phyloP scores from a whole-genome alignment of 495 filamentous ascomycete species.

The Aspergillus avenaceus region DNA sequence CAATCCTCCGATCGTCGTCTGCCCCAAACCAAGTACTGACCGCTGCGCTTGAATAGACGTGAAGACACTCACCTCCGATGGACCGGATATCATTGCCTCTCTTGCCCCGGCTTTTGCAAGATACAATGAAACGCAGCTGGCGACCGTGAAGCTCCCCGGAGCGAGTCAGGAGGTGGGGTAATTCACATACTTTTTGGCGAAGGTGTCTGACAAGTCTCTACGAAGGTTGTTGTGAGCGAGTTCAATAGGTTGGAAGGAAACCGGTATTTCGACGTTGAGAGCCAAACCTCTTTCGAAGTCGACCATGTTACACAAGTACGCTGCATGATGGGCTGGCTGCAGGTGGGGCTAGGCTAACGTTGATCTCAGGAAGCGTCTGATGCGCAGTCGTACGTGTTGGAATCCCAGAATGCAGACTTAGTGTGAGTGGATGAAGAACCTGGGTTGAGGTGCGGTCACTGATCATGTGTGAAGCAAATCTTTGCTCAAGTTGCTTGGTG shows the following conservation, averaged over 20 bases:
- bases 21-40: conserved; percentile 1
- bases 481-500: conserved; percentile 68
- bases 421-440: conserved; percentile 51
- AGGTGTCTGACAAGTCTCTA: conserved; percentile 6
- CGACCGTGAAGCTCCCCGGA: conserved; percentile 82
- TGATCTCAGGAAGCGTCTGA: conserved; percentile 68
- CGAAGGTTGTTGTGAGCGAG: conserved; percentile 77
- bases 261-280: conserved; percentile 86
- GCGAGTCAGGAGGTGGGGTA: conserved; percentile 64
- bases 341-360: background rate
- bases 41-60: conserved; percentile 58
- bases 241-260: conserved; percentile 75
- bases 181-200: background rate
- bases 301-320: conserved; percentile 76
- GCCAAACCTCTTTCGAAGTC: conserved; percentile 77
- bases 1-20: background rate
- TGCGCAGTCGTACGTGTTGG: conserved; percentile 74
- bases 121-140: conserved; percentile 94
- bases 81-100: conserved; percentile 59
- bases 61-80: conserved; percentile 74
- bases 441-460: conserved; percentile 1
- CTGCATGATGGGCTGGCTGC: background rate
- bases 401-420: conserved; percentile 72
- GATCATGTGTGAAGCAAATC: conserved; percentile 45
- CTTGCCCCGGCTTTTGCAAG: conserved; percentile 82